Evolutionary conservation across 441 rosid genomes (phyloP), one percentile per base, ranked within the genome.

Genomic region (Francoa sonchifolia): DNA sequence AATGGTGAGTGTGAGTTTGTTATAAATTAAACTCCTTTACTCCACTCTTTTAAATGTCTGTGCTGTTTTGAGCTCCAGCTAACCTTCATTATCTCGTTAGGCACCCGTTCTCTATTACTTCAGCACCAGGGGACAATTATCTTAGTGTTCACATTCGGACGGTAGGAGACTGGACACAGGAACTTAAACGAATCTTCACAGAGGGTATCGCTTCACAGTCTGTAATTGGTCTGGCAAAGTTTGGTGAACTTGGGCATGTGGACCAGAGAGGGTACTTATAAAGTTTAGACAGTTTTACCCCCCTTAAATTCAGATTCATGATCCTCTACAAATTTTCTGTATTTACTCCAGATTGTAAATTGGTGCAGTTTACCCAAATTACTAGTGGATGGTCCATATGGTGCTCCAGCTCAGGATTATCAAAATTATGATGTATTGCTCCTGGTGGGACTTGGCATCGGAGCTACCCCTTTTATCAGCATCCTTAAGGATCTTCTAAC

Each of bases 31-130:
- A 14, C 35, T 43, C 14, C 39, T 8, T 33, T 19, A 16, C 1
- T 17, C 18, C 22, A 12, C 14, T 21, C 25, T 6, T 1, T n/a
- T 14, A 10, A 12, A 25, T 1, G 19, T 20, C 19, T 36, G 16
- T 5, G 6, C 8, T 26, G 29, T 27, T 26, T 26, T 0, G 0
- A 11, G n/a, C 13, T 12, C 18, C 0, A 7, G 13, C 19, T 35
- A 14, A 33, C 43, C 41, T 27, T 18, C 17, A 21, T 18, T 22
- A 12, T 22, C 50, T 42, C 50, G 55, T 19, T 74, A 90, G 96
- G 99, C 99, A 83, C 54, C 99, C 99, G 23, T 90, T 90, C 66
- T 90, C 96, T n/a, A 75, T 89, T 40, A 84, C 96, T 57, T 89
- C 98, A 7, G 98, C 98, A 35, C 93, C 98, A 38, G 95, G 85